Conservation (phyloP, 768 basidiomycete species). For the Plicaturopsis crispa region DNA sequence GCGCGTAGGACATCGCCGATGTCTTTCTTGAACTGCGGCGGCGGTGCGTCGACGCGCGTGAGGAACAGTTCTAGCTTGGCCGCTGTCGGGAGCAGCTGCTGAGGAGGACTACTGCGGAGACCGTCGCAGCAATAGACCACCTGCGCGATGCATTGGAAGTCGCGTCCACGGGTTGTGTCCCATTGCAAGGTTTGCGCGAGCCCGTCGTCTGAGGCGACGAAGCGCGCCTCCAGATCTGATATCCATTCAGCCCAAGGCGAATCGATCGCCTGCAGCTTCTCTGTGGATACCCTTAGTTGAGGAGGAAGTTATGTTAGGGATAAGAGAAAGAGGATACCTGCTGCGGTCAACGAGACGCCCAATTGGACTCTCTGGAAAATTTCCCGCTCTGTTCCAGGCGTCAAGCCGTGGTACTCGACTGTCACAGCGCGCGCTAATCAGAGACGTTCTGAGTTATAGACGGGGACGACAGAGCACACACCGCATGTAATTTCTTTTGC, state of each 20-base stretch:
- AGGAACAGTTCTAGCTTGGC: slow-evolving; percentile 48
- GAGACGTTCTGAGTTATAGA: background rate
- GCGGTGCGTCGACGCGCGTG: slow-evolving; percentile 26
- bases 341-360: slow-evolving; percentile 66
- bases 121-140: slow-evolving; percentile 61
- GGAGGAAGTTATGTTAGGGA: background rate
- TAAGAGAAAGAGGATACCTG: slow-evolving; percentile 36
- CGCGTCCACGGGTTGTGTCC: slow-evolving; percentile 63
- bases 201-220: slow-evolving; percentile 52
- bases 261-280: slow-evolving; percentile 74
- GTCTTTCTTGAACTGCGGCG: slow-evolving; percentile 38
- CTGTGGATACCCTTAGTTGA: slow-evolving; percentile 23
- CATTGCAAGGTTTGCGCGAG: slow-evolving; percentile 49
- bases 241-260: slow-evolving; percentile 70
- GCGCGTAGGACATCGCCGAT: slow-evolving; percentile 47
- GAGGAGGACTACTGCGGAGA: slow-evolving; percentile 36
- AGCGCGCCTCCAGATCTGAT: slow-evolving; percentile 43
- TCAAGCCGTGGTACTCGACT: slow-evolving; percentile 65
- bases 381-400: slow-evolving; percentile 58
- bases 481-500: slow-evolving; percentile 61
- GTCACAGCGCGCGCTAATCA: too few relatives aligned
- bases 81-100: slow-evolving; percentile 42
- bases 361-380: slow-evolving; percentile 81
- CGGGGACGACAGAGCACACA: slow-evolving; percentile 21
- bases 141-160: slow-evolving; percentile 69